Percentiles rank a stretch among this genome's conserved stretches.
These are phyloP conservation scores for Oropetium thomaeum DNA, from an alignment of 176 grass and related monocot species.

Conservation along the genomic window DNA sequence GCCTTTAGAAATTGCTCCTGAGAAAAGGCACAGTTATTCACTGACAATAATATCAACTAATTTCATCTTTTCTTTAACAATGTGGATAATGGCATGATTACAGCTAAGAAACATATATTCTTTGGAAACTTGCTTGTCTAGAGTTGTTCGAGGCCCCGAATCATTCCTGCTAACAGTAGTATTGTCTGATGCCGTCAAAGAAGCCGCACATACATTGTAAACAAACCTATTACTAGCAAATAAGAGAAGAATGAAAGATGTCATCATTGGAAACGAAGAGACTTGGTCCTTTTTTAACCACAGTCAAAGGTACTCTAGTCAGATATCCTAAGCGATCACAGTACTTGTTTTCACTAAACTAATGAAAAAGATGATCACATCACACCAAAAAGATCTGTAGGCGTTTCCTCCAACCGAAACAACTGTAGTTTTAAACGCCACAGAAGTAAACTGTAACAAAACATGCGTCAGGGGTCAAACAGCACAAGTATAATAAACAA, in stretches of 20 bases:
- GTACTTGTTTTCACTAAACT: conserved; percentile 31
- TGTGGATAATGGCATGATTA: background rate
- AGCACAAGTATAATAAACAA: conserved; percentile 8
- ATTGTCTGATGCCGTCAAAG: background rate
- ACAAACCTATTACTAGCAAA: background rate
- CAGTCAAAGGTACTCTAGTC: background rate
- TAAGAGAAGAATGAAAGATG: background rate
- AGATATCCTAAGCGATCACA: too few species aligned
- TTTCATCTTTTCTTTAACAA: background rate
- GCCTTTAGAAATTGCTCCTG: background rate
- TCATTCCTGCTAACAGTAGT: background rate
- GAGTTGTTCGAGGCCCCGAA: background rate
- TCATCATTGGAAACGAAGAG: background rate
- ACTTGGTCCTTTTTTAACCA: background rate
- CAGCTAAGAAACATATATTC: background rate
- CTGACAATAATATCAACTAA: background rate
- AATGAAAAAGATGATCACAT: background rate
- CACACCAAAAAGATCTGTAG: background rate
- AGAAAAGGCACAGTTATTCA: background rate
- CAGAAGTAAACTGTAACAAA: background rate
- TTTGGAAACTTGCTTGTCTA: background rate
- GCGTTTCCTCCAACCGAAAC: background rate
- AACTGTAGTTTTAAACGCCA: background rate
- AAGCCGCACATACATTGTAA: background rate
- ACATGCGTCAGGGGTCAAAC: conserved; percentile 29